A percentile compares a stretch with the other conserved stretches of the same genome.
These are phyloP conservation scores for Lasiodiplodia citricola DNA, from an alignment of 2,329 filamentous ascomycete species.

Conservation along the genomic window DNA sequence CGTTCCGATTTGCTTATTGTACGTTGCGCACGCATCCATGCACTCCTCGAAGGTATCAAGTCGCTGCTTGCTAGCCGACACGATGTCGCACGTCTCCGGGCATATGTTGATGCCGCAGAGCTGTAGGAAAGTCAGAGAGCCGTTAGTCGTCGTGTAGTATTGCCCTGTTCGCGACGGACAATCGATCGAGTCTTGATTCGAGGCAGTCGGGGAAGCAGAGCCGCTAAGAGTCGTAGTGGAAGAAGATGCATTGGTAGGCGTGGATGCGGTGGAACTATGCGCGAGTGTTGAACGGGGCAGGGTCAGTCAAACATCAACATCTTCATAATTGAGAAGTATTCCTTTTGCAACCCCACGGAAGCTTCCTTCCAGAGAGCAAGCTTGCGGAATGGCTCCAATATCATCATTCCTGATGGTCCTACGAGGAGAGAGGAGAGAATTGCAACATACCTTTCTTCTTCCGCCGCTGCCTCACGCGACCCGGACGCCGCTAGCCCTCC, in stretches of 20 bases:
- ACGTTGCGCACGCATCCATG: constrained; percentile 13
- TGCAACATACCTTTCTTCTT: not conserved
- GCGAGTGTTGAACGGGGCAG: not conserved
- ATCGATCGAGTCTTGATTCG: not conserved
- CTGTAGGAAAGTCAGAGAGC: constrained; percentile 1
- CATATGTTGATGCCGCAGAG: constrained; percentile 18
- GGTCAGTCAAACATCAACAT: not conserved
- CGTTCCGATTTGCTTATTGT: constrained; percentile 13
- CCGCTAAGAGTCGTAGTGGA: constrained; percentile 3
- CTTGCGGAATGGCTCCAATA: not conserved
- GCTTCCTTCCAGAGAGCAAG: not conserved
- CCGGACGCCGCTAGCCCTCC: constrained; percentile 10
- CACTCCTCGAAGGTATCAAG: constrained; percentile 2
- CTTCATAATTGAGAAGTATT: not conserved
- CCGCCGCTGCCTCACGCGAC: not conserved
- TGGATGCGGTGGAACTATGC: not conserved
- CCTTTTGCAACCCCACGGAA: not conserved
- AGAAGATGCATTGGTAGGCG: not conserved
- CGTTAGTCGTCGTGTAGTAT: constrained; percentile 17
- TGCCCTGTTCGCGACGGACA: not conserved
- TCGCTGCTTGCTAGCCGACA: constrained; percentile 1
- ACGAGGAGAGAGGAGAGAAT: not conserved
- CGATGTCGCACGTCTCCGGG: constrained; percentile 21
- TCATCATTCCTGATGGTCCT: no score
- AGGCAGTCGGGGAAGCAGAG: not conserved